Evolutionary conservation across 306 rosid genomes (phyloP), one percentile per base, ranked within the genome.

Genomic region (Pyrus communis): DNA sequence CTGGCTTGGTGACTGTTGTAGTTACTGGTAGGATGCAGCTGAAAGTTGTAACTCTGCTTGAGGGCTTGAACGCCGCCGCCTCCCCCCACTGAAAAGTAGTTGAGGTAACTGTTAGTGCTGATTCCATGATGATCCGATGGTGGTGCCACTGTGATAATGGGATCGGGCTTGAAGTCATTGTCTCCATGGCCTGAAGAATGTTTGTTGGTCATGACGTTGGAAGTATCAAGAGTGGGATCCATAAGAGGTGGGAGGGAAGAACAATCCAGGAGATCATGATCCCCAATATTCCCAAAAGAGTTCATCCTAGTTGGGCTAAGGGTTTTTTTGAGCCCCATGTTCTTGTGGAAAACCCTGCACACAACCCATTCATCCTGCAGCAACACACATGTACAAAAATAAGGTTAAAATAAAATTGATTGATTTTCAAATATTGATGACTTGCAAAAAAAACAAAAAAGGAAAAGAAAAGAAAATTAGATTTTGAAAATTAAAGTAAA

Each of bases 281-380:
- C 90, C 8, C 55, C 55, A 49, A 49, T 49, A 45, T 86, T 89
- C n/a, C 76, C 89, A 33, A 85, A 74, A 19, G 90, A 85, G 76
- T 87, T 84, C 15, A 82, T 80, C 70, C 90, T 90, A 77, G 79
- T 54, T 30, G 75, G 79, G 22, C 23, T 21, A 66, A 55, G 75
- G 9, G 74, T 64, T 81, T 75, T 88, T 5, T 75, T 86, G 0
- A 79, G 77, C 70, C 84, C 93, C 10, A 80, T 70, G 85, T 76
- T 89, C 86, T 95, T 95, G 92, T 95, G 96, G 79, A 90, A 84
- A 65, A 95, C 88, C 69, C 89, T 88, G 84, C 83, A 77, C 10
- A 95, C 99, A 28, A 89, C 99, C 99, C 99, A 95, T 85, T 92
- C 99, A 68, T 89, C 92, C 99, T 95, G 84, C 63, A 40, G 79